Evolutionary conservation across 2,329 filamentous ascomycete genomes (phyloP).

Genomic region (Penicillium sp.): DNA sequence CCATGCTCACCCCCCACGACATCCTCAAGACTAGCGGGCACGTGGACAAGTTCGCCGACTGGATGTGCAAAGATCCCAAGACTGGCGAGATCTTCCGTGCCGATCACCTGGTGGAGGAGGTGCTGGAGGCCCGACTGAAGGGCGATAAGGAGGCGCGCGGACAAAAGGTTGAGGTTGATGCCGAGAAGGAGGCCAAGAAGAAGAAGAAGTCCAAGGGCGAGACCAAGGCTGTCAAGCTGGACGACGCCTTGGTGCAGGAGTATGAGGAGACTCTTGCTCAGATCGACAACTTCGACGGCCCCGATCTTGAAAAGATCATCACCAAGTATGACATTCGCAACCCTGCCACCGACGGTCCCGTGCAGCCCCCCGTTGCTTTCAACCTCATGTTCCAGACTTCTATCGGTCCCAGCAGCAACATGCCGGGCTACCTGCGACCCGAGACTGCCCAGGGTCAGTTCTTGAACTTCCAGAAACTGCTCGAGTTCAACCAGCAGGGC

Average conservation of each 20-base stretch:
- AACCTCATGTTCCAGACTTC: constrained; percentile 98
- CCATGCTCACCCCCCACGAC: constrained; percentile 86
- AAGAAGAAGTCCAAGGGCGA: constrained; percentile 76
- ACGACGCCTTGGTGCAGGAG: constrained; percentile 80
- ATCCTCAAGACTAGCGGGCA: constrained; percentile 95
- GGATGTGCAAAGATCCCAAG: constrained; percentile 99
- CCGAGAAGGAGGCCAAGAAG: constrained; percentile 81
- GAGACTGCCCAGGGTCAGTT: constrained; percentile 99
- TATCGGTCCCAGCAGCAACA: constrained; percentile 88
- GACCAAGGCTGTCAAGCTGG: constrained; percentile 75
- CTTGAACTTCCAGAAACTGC: constrained; percentile 91
- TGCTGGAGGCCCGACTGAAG: constrained; percentile 81
- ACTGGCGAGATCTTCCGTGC: constrained; percentile 94
- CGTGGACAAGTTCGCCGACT: constrained; percentile 97
- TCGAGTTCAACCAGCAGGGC: constrained; percentile 90
- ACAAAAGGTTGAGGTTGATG: constrained; percentile 63
- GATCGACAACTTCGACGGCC: constrained; percentile 93
- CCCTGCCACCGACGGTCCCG: constrained; percentile 72
- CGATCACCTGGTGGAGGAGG: constrained; percentile 93
- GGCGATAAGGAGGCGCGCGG: constrained; percentile 91
- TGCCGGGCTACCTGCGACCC: constrained; percentile 80
- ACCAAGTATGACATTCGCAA: constrained; percentile 89
- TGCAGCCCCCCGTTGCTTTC: constrained; percentile 81
- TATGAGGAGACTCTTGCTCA: constrained; percentile 88
- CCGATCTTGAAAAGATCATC: constrained; percentile 83